Percentiles rank a stretch among this genome's conserved stretches.
These are phyloP conservation scores for Mucor plumbeus DNA, from an alignment of 371 early-diverging fungal genomes.

Conservation along the genomic window DNA sequence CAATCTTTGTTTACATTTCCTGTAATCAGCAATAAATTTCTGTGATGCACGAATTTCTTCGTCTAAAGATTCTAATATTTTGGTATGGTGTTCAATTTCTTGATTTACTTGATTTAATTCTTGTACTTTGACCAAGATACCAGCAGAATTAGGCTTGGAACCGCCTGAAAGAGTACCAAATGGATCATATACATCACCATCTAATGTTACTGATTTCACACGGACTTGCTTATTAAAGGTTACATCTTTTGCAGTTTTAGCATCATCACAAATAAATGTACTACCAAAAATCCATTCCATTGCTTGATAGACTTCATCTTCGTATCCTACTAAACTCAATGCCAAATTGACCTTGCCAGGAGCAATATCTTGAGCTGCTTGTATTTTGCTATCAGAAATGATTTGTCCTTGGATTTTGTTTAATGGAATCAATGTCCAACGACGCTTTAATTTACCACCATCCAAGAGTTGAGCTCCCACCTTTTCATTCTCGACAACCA, in stretches of 20 bases:
- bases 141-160: slow-evolving; percentile 76
- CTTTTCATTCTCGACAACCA: slow-evolving; percentile 93
- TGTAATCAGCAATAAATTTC: slow-evolving; percentile 50
- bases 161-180: slow-evolving; percentile 98
- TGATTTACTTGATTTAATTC: slow-evolving; percentile 63
- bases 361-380: slow-evolving; percentile 73
- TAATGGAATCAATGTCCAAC: slow-evolving; percentile 97
- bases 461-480: slow-evolving; percentile 88
- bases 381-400: slow-evolving; percentile 65
- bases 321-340: slow-evolving; percentile 81
- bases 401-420: slow-evolving; percentile 87
- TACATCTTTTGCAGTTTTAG: slow-evolving; percentile 83
- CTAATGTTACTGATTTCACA: slow-evolving; percentile 92
- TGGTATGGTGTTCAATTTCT: slow-evolving; percentile 53
- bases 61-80: slow-evolving; percentile 55
- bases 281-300: slow-evolving; percentile 97
- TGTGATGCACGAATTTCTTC: slow-evolving; percentile 44
- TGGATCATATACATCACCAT: slow-evolving; percentile 99
- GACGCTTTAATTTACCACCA: slow-evolving; percentile 75
- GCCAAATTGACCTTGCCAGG: slow-evolving; percentile 89
- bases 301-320: slow-evolving; percentile 78
- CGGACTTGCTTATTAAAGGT: slow-evolving; percentile 86
- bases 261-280: slow-evolving; percentile 92
- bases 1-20: slow-evolving; percentile 58
- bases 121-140: slow-evolving; percentile 78